phyloP scores from a whole-genome alignment of 305 asterid genomes.

The Fraxinus ornus region DNA sequence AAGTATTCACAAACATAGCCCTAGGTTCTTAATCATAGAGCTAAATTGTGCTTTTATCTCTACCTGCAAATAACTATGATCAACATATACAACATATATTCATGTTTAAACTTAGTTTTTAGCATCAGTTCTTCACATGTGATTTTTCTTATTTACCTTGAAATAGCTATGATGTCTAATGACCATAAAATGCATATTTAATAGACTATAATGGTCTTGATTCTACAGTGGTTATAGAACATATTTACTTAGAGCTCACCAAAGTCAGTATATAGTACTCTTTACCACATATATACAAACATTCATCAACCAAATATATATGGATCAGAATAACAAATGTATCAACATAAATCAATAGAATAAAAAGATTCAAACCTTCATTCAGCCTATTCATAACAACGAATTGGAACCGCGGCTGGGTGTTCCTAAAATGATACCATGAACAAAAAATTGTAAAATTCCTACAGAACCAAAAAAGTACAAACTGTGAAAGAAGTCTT shows the following conservation, averaged over 20 bases:
- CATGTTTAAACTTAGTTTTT: no score
- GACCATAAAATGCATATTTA: not conserved
- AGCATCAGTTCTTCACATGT: not conserved
- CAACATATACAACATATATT: no score
- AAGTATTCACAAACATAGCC: no score
- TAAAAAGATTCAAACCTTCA: slow-evolving; percentile 46
- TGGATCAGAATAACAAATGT: not conserved
- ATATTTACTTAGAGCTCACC: not conserved
- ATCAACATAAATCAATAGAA: slow-evolving; percentile 13
- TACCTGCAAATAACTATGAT: no score
- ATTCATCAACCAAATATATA: not conserved
- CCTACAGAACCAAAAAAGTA: not conserved
- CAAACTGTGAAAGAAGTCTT: not conserved
- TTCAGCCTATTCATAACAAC: slow-evolving; percentile 81
- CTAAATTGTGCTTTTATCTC: no score
- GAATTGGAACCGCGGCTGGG: slow-evolving; percentile 79
- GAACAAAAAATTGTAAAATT: not conserved
- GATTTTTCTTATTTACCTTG: not conserved
- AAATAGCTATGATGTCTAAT: not conserved
- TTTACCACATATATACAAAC: not conserved
- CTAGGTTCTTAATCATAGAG: no score
- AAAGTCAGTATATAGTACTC: not conserved
- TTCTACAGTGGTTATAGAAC: not conserved
- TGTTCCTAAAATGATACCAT: slow-evolving; percentile 54
- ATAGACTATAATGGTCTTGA: not conserved